phyloP scores from a whole-genome alignment of 1,284 basidiomycete genomes.

The Heterobasidion occidentale region DNA sequence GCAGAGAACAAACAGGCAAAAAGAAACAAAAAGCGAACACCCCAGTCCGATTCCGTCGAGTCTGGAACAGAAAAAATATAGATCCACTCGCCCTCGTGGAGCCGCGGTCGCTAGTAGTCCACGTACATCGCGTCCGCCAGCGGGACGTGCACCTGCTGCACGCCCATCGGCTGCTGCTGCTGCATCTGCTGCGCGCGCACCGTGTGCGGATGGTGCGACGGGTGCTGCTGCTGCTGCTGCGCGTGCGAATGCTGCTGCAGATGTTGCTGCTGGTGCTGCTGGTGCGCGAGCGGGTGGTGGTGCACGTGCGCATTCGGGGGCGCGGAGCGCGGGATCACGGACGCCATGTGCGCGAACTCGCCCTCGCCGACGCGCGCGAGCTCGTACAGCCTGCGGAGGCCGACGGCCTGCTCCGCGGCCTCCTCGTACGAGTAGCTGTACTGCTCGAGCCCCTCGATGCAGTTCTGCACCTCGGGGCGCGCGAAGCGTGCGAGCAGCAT shows the following conservation, averaged over 20 bases:
- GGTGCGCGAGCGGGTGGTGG: not conserved
- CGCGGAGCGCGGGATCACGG: slow-evolving; percentile 19
- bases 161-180: not conserved
- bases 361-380: slow-evolving; percentile 37
- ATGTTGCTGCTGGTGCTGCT: not conserved
- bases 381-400: slow-evolving; percentile 52
- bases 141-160: not conserved
- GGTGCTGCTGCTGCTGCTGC: too few species aligned
- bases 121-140: slow-evolving; percentile 6
- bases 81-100: too few species aligned
- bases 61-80: too few species aligned
- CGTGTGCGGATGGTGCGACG: not conserved
- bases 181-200: not conserved
- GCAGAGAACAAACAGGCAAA: too few species aligned
- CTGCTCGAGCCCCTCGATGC: slow-evolving; percentile 80
- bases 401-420: slow-evolving; percentile 68
- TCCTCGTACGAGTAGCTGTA: slow-evolving; percentile 84
- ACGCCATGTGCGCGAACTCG: slow-evolving; percentile 49
- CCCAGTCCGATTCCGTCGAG: too few species aligned
- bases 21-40: too few species aligned
- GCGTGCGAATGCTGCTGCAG: too few species aligned
- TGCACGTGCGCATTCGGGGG: not conserved
- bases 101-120: not conserved
- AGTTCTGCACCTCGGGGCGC: slow-evolving; percentile 73
- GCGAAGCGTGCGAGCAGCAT: slow-evolving; percentile 75